Evolutionary conservation across 2,329 filamentous ascomycete species (phyloP).

Genomic region (Aspergillus oerlinghausenensis): DNA sequence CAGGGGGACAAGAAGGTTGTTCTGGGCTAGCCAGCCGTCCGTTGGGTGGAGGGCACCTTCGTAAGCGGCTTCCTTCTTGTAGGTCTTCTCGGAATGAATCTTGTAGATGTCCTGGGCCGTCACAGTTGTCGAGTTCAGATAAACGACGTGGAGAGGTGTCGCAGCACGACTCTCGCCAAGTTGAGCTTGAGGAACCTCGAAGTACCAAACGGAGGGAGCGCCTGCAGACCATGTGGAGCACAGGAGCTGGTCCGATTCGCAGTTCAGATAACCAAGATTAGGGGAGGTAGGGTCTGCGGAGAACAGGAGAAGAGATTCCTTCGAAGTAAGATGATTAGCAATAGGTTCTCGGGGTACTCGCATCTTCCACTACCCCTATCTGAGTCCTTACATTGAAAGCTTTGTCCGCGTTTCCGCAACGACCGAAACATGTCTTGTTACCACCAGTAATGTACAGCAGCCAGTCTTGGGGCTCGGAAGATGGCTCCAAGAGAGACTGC

Average conservation of each 20-base stretch:
- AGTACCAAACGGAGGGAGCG: conserved; percentile 54
- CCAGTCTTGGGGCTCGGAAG: conserved; percentile 48
- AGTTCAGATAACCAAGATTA: conserved; percentile 55
- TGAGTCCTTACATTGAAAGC: conserved; percentile 45
- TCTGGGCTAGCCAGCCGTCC: conserved; percentile 53
- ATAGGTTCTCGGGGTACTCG: neutral
- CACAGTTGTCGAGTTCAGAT: conserved; percentile 55
- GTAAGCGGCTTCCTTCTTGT: conserved; percentile 49
- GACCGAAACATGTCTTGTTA: conserved; percentile 61
- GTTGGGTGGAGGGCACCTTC: conserved; percentile 59
- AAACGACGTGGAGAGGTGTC: conserved; percentile 50
- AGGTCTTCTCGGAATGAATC: conserved; percentile 54
- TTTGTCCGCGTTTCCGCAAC: conserved; percentile 51
- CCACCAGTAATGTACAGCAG: conserved; percentile 59
- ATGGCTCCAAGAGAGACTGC: conserved; percentile 47
- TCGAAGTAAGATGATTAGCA: conserved; percentile 10
- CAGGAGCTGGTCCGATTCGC: conserved; percentile 54
- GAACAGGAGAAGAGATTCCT: conserved; percentile 53
- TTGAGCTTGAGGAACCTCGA: conserved; percentile 51
- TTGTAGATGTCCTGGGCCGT: conserved; percentile 54
- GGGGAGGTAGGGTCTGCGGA: conserved; percentile 51
- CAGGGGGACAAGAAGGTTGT: conserved; percentile 49
- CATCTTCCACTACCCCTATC: conserved; percentile 1
- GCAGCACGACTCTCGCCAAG: conserved; percentile 50
- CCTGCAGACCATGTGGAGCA: conserved; percentile 58